phyloP scores from a whole-genome alignment of 2,329 filamentous ascomycete genomes.

The Ilyonectria sp. region DNA sequence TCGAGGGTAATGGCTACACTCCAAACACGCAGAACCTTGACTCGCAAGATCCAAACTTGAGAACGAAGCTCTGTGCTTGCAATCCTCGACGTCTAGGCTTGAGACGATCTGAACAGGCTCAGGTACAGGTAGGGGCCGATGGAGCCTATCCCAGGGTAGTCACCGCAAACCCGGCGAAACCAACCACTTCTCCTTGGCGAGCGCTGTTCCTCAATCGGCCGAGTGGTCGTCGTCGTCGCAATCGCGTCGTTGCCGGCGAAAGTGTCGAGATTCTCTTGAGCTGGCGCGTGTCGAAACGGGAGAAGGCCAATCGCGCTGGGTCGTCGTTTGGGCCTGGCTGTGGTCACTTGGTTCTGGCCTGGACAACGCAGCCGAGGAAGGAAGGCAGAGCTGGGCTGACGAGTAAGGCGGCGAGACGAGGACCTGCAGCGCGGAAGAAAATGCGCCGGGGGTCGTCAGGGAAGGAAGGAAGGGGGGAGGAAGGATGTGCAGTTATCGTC shows the following conservation, averaged over 20 bases:
- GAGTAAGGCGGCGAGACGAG: not conserved
- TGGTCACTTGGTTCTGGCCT: not conserved
- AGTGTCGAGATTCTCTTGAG: not conserved
- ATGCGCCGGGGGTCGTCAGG: not conserved
- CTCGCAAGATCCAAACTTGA: slow-evolving; percentile 55
- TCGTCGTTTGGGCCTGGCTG: slow-evolving; percentile 9
- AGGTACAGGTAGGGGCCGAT: slow-evolving; percentile 41
- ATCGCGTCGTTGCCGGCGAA: slow-evolving; percentile 17
- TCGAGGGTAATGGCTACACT: slow-evolving; percentile 35
- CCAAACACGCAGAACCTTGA: slow-evolving; percentile 41
- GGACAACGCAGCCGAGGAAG: not conserved
- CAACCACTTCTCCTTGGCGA: slow-evolving; percentile 39
- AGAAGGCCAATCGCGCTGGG: slow-evolving; percentile 9
- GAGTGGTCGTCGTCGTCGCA: slow-evolving; percentile 26
- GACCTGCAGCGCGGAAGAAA: slow-evolving; percentile 1
- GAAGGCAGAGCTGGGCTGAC: slow-evolving; percentile 6
- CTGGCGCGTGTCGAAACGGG: not conserved
- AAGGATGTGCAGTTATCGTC: not conserved
- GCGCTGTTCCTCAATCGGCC: slow-evolving; percentile 29
- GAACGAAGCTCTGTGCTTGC: slow-evolving; percentile 78
- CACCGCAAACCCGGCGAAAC: slow-evolving; percentile 36
- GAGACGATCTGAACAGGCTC: slow-evolving; percentile 31
- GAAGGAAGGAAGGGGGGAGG: no score
- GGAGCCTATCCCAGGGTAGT: slow-evolving; percentile 35
- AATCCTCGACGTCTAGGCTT: slow-evolving; percentile 48